phyloP scores from a whole-genome alignment of 2,329 filamentous ascomycete genomes.

The Rutstroemia sp. region DNA sequence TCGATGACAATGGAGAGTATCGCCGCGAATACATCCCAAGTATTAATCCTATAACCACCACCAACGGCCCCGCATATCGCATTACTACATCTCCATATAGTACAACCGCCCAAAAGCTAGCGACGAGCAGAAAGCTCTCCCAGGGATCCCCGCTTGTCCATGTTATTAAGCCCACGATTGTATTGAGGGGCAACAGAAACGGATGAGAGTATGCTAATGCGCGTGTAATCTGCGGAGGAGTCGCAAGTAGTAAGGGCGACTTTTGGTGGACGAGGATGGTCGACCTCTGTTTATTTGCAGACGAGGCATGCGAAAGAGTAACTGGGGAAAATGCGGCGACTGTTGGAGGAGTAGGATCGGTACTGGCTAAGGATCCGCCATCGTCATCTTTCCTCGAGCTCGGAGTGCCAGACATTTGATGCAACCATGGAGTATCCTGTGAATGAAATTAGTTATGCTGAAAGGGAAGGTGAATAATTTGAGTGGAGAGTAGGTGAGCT shows the following conservation, averaged over 20 bases:
- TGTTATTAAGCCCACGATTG: conserved; percentile 74
- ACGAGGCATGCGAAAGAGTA: conserved; percentile 56
- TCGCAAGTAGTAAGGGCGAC: conserved; percentile 84
- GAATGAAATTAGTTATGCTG: conserved; percentile 11
- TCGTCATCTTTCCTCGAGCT: conserved; percentile 24
- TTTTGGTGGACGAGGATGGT: conserved; percentile 97
- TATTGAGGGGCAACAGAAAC: conserved; percentile 84
- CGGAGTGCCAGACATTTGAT: conserved; percentile 28
- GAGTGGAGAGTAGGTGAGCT: conserved; percentile 4
- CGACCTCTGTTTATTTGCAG: conserved; percentile 68
- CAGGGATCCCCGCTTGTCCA: conserved; percentile 93
- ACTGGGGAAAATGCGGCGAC: conserved; percentile 85
- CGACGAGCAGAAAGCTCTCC: conserved; percentile 91
- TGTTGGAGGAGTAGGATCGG: conserved; percentile 55
- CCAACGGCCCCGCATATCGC: conserved; percentile 72
- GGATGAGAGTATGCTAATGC: conserved; percentile 94
- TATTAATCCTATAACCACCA: conserved; percentile 73
- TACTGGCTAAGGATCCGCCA: conserved; percentile 17
- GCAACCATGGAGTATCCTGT: conserved; percentile 31
- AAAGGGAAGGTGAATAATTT: not conserved
- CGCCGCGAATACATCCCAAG: conserved; percentile 86
- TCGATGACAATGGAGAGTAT: conserved; percentile 85
- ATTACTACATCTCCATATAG: conserved; percentile 84
- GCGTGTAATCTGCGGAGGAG: conserved; percentile 88
- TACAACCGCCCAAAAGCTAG: conserved; percentile 75